Evolutionary conservation across 2,329 filamentous ascomycete genomes (phyloP).

Genomic region (Madurella mycetomatis): DNA sequence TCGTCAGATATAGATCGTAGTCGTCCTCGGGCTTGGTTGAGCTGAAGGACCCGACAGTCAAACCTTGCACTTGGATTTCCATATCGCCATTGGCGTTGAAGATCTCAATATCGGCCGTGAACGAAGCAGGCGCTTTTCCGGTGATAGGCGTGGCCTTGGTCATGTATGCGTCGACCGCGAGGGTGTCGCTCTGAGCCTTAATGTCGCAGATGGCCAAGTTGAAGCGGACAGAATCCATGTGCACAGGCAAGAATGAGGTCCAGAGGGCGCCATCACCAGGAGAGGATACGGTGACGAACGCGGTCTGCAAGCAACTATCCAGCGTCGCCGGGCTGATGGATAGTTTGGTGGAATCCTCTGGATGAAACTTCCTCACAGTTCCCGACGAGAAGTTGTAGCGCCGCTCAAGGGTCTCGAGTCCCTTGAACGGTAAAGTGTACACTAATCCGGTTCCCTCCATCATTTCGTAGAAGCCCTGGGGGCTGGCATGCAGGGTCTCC

Average conservation of each 20-base stretch:
- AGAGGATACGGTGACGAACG: constrained; percentile 38
- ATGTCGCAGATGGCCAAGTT: constrained; percentile 31
- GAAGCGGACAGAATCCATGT: constrained; percentile 35
- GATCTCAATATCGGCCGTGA: constrained; percentile 36
- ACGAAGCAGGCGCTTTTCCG: constrained; percentile 24
- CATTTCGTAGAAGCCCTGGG: constrained; percentile 38
- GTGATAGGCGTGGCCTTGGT: constrained; percentile 27
- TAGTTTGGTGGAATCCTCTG: constrained; percentile 35
- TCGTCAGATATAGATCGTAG: constrained; percentile 35
- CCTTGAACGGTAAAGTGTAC: constrained; percentile 38
- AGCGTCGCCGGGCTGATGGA: constrained; percentile 38
- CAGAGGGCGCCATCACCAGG: constrained; percentile 40
- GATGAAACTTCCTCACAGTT: constrained; percentile 30
- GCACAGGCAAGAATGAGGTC: constrained; percentile 39
- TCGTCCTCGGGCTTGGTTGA: constrained; percentile 30
- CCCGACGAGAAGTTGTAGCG: constrained; percentile 35
- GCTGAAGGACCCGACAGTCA: constrained; percentile 32
- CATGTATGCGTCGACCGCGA: constrained; percentile 32
- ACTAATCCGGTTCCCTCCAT: constrained; percentile 36
- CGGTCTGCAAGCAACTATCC: constrained; percentile 40
- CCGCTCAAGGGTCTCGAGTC: constrained; percentile 32
- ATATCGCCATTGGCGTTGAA: constrained; percentile 30
- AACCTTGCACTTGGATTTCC: constrained; percentile 32
- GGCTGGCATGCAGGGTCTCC: constrained; percentile 32
- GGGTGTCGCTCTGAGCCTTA: constrained; percentile 10